phyloP scores from a whole-genome alignment of 2,329 filamentous ascomycete species.

The Diplocarpon rosae region DNA sequence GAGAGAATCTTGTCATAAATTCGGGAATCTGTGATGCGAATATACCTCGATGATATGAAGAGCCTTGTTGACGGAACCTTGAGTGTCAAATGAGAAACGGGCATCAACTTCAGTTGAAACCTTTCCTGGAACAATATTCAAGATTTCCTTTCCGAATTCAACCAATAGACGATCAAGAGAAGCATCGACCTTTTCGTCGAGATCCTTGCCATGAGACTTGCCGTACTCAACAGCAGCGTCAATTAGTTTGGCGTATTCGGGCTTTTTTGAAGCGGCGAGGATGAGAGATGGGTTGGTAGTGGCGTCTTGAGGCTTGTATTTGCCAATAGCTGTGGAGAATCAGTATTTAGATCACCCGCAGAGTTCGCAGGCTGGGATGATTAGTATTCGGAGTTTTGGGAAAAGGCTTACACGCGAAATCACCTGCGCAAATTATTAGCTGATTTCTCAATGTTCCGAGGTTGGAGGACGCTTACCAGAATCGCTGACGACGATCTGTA shows the following conservation, averaged over 20 bases:
- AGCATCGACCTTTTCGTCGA: slow-evolving; percentile 78
- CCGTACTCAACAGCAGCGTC: slow-evolving; percentile 76
- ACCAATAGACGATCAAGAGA: slow-evolving; percentile 91
- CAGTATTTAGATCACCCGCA: slow-evolving; percentile 8
- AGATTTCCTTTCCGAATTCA: slow-evolving; percentile 95
- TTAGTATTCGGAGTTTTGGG: slow-evolving; percentile 3
- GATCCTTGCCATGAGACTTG: slow-evolving; percentile 58
- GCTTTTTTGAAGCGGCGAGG: slow-evolving; percentile 94
- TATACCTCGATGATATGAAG: slow-evolving; percentile 90
- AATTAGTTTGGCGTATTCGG: slow-evolving; percentile 88
- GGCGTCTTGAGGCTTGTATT: slow-evolving; percentile 99
- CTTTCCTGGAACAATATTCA: slow-evolving; percentile 94
- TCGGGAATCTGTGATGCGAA: slow-evolving; percentile 8
- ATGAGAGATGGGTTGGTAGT: slow-evolving; percentile 99
- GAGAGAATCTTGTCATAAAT: not conserved
- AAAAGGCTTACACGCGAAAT: slow-evolving; percentile 58
- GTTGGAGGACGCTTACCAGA: slow-evolving; percentile 53
- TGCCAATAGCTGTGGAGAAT: slow-evolving; percentile 65
- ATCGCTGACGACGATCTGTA: slow-evolving; percentile 86
- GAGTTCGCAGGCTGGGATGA: not conserved
- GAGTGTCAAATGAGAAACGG: slow-evolving; percentile 86
- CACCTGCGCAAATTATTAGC: slow-evolving; percentile 39
- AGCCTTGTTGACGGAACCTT: slow-evolving; percentile 89
- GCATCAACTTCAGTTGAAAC: slow-evolving; percentile 99
- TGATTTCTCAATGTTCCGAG: slow-evolving; percentile 3